Evolutionary conservation across 2,329 filamentous ascomycete genomes (phyloP).

Genomic region (Pseudopyricularia javanii): DNA sequence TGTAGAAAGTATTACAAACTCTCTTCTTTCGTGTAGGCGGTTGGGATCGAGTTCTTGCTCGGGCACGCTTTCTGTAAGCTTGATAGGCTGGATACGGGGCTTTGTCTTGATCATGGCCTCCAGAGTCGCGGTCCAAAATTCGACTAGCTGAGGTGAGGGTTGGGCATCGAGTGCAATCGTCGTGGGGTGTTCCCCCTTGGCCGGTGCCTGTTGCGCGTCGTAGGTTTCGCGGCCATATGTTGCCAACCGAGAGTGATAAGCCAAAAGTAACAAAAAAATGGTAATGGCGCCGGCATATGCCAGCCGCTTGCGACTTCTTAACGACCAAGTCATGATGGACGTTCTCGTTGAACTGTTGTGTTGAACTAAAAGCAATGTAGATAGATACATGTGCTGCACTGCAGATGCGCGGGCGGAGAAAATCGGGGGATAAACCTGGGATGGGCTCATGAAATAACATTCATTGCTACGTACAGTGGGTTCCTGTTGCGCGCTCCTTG

Average conservation of each 20-base stretch:
- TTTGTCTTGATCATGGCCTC: constrained; percentile 3
- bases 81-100: constrained; percentile 1
- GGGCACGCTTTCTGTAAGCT: not conserved
- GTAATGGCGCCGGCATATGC: too few relatives aligned
- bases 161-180: not conserved
- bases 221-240: not conserved
- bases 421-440: too few relatives aligned
- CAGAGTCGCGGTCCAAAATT: constrained; percentile 6
- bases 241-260: not conserved
- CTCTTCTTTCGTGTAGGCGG: not conserved
- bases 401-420: too few relatives aligned
- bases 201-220: not conserved
- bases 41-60: not conserved
- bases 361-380: too few relatives aligned
- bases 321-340: too few relatives aligned
- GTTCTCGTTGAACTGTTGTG: too few relatives aligned
- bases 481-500: too few relatives aligned
- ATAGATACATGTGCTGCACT: too few relatives aligned
- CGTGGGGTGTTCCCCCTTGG: not conserved
- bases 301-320: too few relatives aligned
- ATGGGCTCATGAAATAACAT: too few relatives aligned
- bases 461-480: too few relatives aligned
- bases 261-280: not conserved
- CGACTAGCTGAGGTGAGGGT: constrained; percentile 7
- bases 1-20: not conserved